Conservation (phyloP, 805 yeast genomes). For the Yarrowia sp. region DNA sequence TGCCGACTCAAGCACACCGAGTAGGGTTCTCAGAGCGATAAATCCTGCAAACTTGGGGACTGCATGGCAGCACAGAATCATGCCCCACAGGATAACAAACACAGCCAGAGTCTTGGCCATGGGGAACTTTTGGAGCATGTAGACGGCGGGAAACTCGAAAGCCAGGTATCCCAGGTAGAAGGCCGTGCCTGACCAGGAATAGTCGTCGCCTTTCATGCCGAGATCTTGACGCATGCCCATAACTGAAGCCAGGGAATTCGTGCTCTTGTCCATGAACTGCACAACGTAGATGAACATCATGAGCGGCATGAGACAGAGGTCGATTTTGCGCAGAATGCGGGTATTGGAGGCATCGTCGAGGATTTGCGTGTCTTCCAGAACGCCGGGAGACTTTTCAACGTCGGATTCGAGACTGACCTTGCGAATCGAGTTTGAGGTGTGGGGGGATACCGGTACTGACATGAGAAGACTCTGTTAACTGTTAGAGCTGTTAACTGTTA, state of each 20-base stretch:
- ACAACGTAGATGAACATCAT: constrained; percentile 58
- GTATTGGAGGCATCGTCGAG: constrained; percentile 21
- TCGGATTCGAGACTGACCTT: not conserved
- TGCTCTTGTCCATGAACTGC: constrained; percentile 67
- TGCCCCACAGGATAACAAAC: constrained; percentile 67
- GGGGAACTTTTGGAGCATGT: constrained; percentile 62
- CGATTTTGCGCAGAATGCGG: constrained; percentile 57
- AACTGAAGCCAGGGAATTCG: constrained; percentile 61
- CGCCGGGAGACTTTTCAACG: not conserved
- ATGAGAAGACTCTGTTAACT: too few species aligned
- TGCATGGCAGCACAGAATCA: constrained; percentile 59
- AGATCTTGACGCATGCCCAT: constrained; percentile 58
- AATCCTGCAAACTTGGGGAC: constrained; percentile 56
- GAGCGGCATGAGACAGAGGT: constrained; percentile 59
- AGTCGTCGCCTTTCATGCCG: constrained; percentile 55
- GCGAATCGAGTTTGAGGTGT: not conserved
- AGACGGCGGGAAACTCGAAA: constrained; percentile 60
- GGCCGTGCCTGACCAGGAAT: constrained; percentile 62
- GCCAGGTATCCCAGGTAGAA: constrained; percentile 70
- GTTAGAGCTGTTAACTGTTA: constrained; percentile 1
- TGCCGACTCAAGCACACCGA: constrained; percentile 61
- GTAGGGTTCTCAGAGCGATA: constrained; percentile 56
- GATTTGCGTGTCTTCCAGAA: not conserved
- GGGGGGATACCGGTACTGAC: too few species aligned
- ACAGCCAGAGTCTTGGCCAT: constrained; percentile 59